phyloP scores from a whole-genome alignment of 2,329 filamentous ascomycete genomes.

The Talaromyces verruculosus region DNA sequence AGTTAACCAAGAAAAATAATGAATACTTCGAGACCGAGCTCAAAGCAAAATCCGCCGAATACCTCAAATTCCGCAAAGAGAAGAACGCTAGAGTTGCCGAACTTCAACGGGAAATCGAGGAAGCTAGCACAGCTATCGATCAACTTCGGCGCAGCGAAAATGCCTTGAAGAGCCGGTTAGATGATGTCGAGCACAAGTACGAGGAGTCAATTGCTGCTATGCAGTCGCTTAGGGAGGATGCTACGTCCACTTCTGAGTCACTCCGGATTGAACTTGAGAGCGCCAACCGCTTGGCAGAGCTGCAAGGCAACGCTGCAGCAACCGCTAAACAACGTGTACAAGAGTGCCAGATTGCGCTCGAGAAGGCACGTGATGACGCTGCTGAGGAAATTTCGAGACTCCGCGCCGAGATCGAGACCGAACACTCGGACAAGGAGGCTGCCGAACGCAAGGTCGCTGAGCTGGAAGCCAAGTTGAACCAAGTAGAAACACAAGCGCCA shows the following conservation, averaged over 20 bases:
- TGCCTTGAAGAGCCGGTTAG: conserved; percentile 74
- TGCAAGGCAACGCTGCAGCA: conserved; percentile 60
- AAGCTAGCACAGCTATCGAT: conserved; percentile 74
- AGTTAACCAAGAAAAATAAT: conserved; percentile 81
- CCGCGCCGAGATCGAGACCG: conserved; percentile 55
- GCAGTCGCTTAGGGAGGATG: conserved; percentile 81
- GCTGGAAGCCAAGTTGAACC: conserved; percentile 62
- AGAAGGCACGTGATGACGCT: conserved; percentile 62
- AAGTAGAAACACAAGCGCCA: conserved; percentile 54
- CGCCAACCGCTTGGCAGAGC: conserved; percentile 74
- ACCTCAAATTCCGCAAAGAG: conserved; percentile 88
- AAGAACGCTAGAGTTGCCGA: conserved; percentile 87
- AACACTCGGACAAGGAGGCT: conserved; percentile 60
- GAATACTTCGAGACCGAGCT: conserved; percentile 93
- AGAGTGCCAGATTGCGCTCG: conserved; percentile 57
- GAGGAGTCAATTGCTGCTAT: conserved; percentile 80
- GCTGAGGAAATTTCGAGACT: conserved; percentile 58
- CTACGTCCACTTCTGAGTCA: conserved; percentile 77
- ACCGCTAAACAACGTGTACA: conserved; percentile 61
- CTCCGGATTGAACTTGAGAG: conserved; percentile 85
- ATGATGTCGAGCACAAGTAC: conserved; percentile 80
- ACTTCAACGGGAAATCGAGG: conserved; percentile 84
- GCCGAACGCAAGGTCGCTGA: conserved; percentile 64
- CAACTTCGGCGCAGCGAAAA: conserved; percentile 76
- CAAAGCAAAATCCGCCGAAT: conserved; percentile 83